These are phyloP conservation scores for Musa beccarii DNA, from an alignment of 176 grass and related monocot species.

Conservation along the genomic window DNA sequence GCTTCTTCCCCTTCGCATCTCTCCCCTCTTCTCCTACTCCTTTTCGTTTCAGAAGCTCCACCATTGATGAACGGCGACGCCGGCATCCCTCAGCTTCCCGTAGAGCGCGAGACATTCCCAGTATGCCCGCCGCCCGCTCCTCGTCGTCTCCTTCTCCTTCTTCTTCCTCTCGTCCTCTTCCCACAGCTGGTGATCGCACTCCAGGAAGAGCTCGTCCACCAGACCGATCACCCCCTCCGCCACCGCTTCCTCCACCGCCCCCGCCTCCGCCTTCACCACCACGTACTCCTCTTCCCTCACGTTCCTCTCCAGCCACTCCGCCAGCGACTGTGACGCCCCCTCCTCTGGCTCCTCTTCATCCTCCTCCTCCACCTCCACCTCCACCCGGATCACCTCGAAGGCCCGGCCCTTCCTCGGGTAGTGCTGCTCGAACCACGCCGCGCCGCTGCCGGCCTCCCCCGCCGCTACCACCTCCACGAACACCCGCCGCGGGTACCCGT, in stretches of 20 bases:
- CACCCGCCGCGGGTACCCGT: slow-evolving; percentile 30
- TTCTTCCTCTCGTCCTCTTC: not conserved
- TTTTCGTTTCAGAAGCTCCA: slow-evolving; percentile 25
- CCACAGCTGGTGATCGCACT: slow-evolving; percentile 31
- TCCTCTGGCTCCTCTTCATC: not conserved
- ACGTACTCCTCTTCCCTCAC: slow-evolving; percentile 53
- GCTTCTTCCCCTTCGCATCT: too few relatives aligned
- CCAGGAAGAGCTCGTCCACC: slow-evolving; percentile 50
- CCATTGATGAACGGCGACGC: slow-evolving; percentile 59
- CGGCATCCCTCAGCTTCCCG: slow-evolving; percentile 41
- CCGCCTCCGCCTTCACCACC: slow-evolving; percentile 46
- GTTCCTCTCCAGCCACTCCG: slow-evolving; percentile 44
- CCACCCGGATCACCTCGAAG: slow-evolving; percentile 42
- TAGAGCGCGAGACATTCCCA: slow-evolving; percentile 54
- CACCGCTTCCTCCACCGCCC: slow-evolving; percentile 25
- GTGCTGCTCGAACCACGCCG: slow-evolving; percentile 44
- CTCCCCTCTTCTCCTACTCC: too few relatives aligned
- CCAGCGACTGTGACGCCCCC: slow-evolving; percentile 1
- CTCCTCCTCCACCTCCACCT: slow-evolving; percentile 12
- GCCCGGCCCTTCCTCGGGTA: slow-evolving; percentile 38
- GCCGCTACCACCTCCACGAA: slow-evolving; percentile 35
- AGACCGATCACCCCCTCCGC: slow-evolving; percentile 23
- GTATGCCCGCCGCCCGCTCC: slow-evolving; percentile 27
- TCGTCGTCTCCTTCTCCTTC: slow-evolving; percentile 7
- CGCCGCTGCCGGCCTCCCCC: slow-evolving; percentile 3